Evolutionary conservation across 2,329 filamentous ascomycete species (phyloP), one percentile per base, ranked within the genome.

Genomic region (Macrophomina phaseolina): DNA sequence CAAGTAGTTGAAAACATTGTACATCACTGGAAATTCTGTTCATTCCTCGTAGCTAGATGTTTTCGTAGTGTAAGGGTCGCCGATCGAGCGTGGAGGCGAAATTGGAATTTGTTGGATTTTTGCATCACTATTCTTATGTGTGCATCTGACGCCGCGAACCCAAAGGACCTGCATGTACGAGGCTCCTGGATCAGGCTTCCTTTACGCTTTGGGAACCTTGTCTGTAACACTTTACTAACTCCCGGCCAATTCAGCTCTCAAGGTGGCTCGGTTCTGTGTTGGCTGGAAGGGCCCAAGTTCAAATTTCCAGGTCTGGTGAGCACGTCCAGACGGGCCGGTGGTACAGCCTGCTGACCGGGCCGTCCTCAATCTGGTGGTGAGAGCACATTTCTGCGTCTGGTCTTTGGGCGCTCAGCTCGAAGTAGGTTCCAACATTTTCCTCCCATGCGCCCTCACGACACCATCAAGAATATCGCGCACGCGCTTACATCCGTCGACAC

Each of bases 401-500:
- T 23, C 6, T 9, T 16, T 36, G 36, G 45, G 12, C 48, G 7
- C 48, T 66, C 65, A 66, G 38, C 65, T 58, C 56, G 48, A 42
- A 8, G 55, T 53, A 18, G 55, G 53, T 8, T 82, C 81, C 14
- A 92, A 77, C 81, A 92, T 87, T 75, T 84, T 85, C 67, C 80
- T 83, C 3, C 91, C 91, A 77, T 90, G 89, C 52, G 87, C 87
- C 75, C 90, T 88, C 53, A 98, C 89, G 14, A 96, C 90, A 6
- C 85, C 84, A 77, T 98, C 94, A 73, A 99, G 76, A 60, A 97
- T 90, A 71, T 88, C 86, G 70, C 92, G 86, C 46, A 98, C 89
- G 76, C 94, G 90, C 79, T 90, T 93, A 79, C 94, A 98, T 5
- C 94, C 95, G 76, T 97, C 94, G 58, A 97, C 89, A 0, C 91